Base-by-base conservation (phyloP, 768 basidiomycete species). In the Symmetrospora coprosmae region DNA sequence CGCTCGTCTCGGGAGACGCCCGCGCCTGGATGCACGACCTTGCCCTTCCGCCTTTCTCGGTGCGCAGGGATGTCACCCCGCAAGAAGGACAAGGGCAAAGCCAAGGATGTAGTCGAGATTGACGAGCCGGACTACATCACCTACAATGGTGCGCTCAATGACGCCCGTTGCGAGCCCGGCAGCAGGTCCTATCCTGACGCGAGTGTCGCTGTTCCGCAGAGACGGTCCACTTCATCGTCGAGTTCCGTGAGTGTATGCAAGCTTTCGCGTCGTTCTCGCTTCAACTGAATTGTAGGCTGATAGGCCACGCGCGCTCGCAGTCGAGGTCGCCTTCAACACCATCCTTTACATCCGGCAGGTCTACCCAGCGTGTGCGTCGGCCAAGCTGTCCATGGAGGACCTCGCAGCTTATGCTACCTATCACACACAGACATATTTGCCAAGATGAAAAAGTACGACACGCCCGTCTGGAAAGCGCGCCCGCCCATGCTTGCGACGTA, bases 241-340 rank as follows among this genome's bases (percentile, higher is more conserved):
- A 68, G 48, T 70, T 65, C 52, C 64, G 69, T 70, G 8, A 19
- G 67, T 27, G 11, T 28, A 9, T 46, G 27, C 21, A 31, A n/a
- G 7, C 17, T 4, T 21, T 35, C 14, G 23, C 4, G 1, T 38
- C 28, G 16, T 2, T 2, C 30, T 8, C n/a, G 5, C 23, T 34
- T 52, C 14, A 34, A 9, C 34, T 47, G 16, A 43, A 46, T n/a
- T 28, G 5, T 8, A 28, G 13, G 2, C 37, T 2, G 3, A 2
- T 43, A 21, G 25, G 60, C 38, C 16, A 14, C 4, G 17, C 27
- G 14, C 13, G 11, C 3, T 16, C 21, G n/a, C 59, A 97, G 92
- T 97, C 66, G 92, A 97, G 70, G 86, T 91, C 30, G 86, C 87
- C 9, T 83, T 94, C 62, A 91, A 96, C 69, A 83, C 83, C 2